A percentile compares a stretch with the other conserved stretches of the same genome.
Evolutionary conservation across 1,284 basidiomycete genomes (phyloP).

Genomic region (Clitocybe nebularis): DNA sequence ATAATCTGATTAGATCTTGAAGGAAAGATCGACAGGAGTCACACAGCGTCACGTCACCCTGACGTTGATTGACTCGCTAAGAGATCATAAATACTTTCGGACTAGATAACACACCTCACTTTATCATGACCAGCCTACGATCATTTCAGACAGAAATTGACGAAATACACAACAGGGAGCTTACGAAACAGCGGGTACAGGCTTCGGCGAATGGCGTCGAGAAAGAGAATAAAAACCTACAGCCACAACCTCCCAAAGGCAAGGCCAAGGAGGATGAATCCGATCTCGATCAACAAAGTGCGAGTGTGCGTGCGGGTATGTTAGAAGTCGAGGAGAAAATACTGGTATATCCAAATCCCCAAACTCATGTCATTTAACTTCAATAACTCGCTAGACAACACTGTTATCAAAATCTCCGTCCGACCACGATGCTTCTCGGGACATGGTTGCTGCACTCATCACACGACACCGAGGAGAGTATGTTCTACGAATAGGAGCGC

Average conservation of each 20-base stretch:
- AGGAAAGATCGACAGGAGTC: background rate
- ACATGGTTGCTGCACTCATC: conserved; percentile 59
- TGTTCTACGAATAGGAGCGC: conserved; percentile 63
- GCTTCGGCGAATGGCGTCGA: conserved; percentile 24
- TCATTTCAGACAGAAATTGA: conserved; percentile 76
- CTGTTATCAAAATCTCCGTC: conserved; percentile 41
- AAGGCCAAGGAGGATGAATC: conserved; percentile 28
- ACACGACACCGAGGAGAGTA: conserved; percentile 68
- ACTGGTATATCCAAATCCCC: conserved; percentile 40
- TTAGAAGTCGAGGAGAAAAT: conserved; percentile 55
- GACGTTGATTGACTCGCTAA: conserved; percentile 13
- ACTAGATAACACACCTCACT: background rate
- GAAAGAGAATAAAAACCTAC: conserved; percentile 36
- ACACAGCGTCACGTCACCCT: background rate
- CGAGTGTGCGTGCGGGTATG: conserved; percentile 21
- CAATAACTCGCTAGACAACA: conserved; percentile 33
- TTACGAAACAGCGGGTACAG: conserved; percentile 53
- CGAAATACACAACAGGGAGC: conserved; percentile 62
- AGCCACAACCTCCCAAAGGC: conserved; percentile 27
- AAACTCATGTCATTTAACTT: conserved; percentile 1
- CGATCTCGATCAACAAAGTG: conserved; percentile 2
- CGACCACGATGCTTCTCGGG: conserved; percentile 53
- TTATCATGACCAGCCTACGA: conserved; percentile 56
- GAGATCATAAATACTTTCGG: conserved; percentile 7
- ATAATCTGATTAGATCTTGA: conserved; percentile 4